phyloP scores from a whole-genome alignment of 1,284 basidiomycete species.

The Fomes fomentarius region DNA sequence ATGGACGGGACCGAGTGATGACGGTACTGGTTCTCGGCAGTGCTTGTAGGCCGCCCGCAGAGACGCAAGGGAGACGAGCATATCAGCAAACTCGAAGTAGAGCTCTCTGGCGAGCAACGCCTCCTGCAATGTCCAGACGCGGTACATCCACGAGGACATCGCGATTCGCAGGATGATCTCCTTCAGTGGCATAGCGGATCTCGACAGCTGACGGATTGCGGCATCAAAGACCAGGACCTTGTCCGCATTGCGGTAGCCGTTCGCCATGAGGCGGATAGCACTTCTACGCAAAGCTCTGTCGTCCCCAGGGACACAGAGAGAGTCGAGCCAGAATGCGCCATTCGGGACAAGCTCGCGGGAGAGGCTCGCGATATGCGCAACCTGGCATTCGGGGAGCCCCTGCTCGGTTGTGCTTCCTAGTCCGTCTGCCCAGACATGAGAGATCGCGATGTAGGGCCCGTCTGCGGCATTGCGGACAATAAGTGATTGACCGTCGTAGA shows the following conservation, averaged over 20 bases:
- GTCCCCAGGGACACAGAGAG: conserved; percentile 17
- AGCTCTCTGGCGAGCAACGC: conserved; percentile 8
- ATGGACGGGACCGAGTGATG: not conserved
- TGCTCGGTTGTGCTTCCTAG: conserved; percentile 23
- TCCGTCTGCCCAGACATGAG: conserved; percentile 27
- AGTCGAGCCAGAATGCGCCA: conserved; percentile 2
- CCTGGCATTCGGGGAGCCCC: conserved; percentile 19
- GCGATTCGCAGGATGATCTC: conserved; percentile 15
- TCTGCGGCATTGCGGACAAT: not conserved
- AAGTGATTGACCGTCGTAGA: not conserved
- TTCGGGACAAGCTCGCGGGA: not conserved
- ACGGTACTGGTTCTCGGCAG: not conserved
- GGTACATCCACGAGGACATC: conserved; percentile 21
- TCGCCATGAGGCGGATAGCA: conserved; percentile 18
- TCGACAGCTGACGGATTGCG: conserved; percentile 3
- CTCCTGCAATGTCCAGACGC: conserved; percentile 26
- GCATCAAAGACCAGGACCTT: conserved; percentile 21
- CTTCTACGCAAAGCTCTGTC: not conserved
- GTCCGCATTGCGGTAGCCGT: conserved; percentile 14
- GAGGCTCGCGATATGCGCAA: conserved; percentile 14
- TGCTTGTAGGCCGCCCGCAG: not conserved
- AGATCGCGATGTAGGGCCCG: conserved; percentile 17
- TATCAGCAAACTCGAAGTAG: not conserved
- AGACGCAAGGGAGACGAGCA: not conserved
- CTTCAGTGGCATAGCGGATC: not conserved